Conservation (phyloP, 73 alveolate species). For the Strombidium stylifer region DNA sequence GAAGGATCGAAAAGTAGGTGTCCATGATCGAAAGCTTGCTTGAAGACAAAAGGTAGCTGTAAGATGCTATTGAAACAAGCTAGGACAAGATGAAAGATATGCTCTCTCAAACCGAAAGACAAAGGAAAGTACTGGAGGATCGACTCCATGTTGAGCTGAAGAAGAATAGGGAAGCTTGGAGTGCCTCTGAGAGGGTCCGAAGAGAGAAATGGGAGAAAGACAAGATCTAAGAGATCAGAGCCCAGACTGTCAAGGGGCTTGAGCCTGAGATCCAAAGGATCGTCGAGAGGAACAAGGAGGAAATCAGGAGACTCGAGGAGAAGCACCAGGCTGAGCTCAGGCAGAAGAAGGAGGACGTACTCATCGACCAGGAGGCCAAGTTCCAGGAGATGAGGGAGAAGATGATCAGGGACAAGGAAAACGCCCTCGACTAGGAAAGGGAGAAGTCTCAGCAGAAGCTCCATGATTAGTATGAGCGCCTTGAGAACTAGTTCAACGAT, state of each 20-base stretch:
- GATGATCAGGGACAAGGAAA: conserved; percentile 78
- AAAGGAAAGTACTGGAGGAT: conserved; percentile 69
- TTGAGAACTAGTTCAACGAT: conserved; percentile 48
- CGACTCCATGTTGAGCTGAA: conserved; percentile 78
- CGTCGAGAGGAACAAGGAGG: conserved; percentile 82
- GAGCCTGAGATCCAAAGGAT: conserved; percentile 95
- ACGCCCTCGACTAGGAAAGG: conserved; percentile 85
- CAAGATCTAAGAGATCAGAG: conserved; percentile 89
- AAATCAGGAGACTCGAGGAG: conserved; percentile 71
- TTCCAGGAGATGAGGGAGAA: conserved; percentile 76
- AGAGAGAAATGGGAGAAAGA: conserved; percentile 95
- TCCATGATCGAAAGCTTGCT: conserved; percentile 60
- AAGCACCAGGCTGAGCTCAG: conserved; percentile 65
- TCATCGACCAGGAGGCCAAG: conserved; percentile 80
- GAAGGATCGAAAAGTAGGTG: conserved; percentile 58
- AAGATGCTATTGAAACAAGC: background rate
- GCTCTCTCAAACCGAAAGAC: conserved; percentile 66
- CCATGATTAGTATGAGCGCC: conserved; percentile 64
- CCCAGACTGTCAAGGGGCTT: conserved; percentile 83
- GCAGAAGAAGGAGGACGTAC: conserved; percentile 60
- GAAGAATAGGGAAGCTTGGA: conserved; percentile 92
- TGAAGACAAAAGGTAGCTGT: conserved; percentile 45
- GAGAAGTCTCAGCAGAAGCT: conserved; percentile 61
- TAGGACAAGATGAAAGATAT: conserved; percentile 57
- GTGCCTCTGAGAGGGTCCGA: conserved; percentile 85